A percentile compares a stretch with the other conserved stretches of the same genome.
These are phyloP conservation scores for Immersiella caudata DNA, from an alignment of 495 filamentous ascomycete genomes.

Conservation along the genomic window DNA sequence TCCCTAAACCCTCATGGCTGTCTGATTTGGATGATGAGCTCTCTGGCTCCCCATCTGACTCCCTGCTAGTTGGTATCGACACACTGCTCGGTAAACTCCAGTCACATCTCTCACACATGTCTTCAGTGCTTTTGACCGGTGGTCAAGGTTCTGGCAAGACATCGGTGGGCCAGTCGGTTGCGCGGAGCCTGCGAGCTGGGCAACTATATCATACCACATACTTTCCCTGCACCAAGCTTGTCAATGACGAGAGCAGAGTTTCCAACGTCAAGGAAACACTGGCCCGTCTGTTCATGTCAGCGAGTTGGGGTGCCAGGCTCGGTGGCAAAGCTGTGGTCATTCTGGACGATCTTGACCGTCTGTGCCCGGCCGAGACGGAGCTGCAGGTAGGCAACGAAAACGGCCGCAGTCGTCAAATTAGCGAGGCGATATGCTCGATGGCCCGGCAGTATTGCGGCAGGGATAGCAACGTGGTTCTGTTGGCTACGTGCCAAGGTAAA, in stretches of 20 bases:
- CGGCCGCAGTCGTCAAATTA: slow-evolving; percentile 85
- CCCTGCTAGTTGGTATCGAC: slow-evolving; percentile 85
- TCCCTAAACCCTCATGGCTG: slow-evolving; percentile 60
- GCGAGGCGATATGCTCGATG: slow-evolving; percentile 82
- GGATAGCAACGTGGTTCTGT: slow-evolving; percentile 77
- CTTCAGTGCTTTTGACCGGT: slow-evolving; percentile 86
- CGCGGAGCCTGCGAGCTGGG: slow-evolving; percentile 64
- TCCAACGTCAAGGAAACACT: slow-evolving; percentile 89
- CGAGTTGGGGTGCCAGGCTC: slow-evolving; percentile 84
- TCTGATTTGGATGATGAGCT: slow-evolving; percentile 52
- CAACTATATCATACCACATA: slow-evolving; percentile 76
- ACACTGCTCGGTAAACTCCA: slow-evolving; percentile 67
- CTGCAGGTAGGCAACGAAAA: slow-evolving; percentile 91
- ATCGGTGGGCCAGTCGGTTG: slow-evolving; percentile 63
- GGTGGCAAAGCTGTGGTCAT: slow-evolving; percentile 82
- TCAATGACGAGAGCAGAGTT: slow-evolving; percentile 85
- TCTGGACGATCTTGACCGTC: slow-evolving; percentile 87
- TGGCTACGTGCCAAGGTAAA: slow-evolving; percentile 92
- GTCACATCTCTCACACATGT: slow-evolving; percentile 75
- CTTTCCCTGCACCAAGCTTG: slow-evolving; percentile 78
- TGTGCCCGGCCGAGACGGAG: slow-evolving; percentile 92
- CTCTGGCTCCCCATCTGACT: slow-evolving; percentile 52
- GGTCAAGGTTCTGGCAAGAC: slow-evolving; percentile 90
- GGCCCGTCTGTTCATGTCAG: slow-evolving; percentile 78
- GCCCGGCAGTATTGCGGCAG: slow-evolving; percentile 75